Percentiles rank a stretch among this genome's conserved stretches.
These are phyloP conservation scores for Metroxylon sagu DNA, from an alignment of 176 grass and related monocot genomes.

Conservation along the genomic window DNA sequence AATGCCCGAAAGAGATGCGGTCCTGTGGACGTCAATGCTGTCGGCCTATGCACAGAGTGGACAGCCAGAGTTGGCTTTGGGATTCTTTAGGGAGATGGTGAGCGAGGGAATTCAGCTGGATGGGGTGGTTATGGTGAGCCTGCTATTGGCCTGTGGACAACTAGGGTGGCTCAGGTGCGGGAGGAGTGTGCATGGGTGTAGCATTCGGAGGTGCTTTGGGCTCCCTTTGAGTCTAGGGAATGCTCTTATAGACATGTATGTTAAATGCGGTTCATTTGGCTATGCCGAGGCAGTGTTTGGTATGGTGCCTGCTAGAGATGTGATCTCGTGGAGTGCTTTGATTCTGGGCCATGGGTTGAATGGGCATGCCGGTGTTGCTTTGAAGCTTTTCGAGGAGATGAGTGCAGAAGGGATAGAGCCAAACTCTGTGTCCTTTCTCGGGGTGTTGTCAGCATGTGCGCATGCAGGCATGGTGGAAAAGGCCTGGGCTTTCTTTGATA, in stretches of 20 bases:
- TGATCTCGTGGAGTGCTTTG: constrained; percentile 73
- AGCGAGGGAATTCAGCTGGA: constrained; percentile 27
- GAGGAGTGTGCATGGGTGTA: constrained; percentile 38
- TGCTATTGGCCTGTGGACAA: constrained; percentile 48
- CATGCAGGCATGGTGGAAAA: constrained; percentile 64
- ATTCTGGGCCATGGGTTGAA: constrained; percentile 71
- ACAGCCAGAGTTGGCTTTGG: constrained; percentile 29
- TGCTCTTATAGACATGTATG: constrained; percentile 61
- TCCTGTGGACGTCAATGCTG: constrained; percentile 73
- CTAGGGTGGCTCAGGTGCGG: constrained; percentile 37
- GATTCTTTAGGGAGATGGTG: constrained; percentile 46
- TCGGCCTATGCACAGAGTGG: constrained; percentile 47
- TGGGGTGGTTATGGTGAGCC: constrained; percentile 61
- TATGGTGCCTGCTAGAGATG: constrained; percentile 37
- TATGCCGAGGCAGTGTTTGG: constrained; percentile 42
- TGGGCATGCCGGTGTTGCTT: constrained; percentile 33
- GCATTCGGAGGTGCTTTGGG: constrained; percentile 26
- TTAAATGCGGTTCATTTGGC: constrained; percentile 56
- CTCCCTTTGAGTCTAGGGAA: constrained; percentile 41
- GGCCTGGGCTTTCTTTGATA: constrained; percentile 35
- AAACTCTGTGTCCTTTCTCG: constrained; percentile 56
- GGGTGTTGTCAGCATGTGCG: constrained; percentile 55
- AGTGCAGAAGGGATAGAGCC: constrained; percentile 19
- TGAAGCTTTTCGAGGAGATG: constrained; percentile 59
- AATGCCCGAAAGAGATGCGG: constrained; percentile 49